Percentiles rank a stretch among this genome's conserved stretches.
phyloP scores from a whole-genome alignment of 1,284 basidiomycete species.

The Leccinum variabile region DNA sequence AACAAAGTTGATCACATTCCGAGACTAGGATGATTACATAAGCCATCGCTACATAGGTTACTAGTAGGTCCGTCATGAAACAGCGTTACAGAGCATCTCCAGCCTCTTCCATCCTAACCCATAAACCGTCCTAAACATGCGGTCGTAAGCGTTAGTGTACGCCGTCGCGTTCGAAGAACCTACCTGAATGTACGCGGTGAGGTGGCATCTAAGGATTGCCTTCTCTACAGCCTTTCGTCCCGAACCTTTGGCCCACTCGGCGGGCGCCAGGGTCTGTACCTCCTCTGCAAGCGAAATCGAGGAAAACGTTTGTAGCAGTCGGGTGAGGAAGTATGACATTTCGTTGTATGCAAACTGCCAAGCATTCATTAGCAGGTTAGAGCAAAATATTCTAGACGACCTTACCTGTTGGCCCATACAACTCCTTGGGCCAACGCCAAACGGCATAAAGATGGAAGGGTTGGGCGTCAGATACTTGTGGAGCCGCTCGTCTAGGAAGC shows the following conservation, averaged over 20 bases:
- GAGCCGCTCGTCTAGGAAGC: slow-evolving; percentile 38
- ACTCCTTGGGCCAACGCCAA: slow-evolving; percentile 47
- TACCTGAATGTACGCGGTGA: slow-evolving; percentile 52
- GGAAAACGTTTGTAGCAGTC: slow-evolving; percentile 42
- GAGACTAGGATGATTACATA: background rate
- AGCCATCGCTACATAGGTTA: background rate
- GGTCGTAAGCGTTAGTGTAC: background rate
- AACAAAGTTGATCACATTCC: background rate
- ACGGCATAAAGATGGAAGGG: slow-evolving; percentile 41
- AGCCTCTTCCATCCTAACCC: slow-evolving; percentile 22
- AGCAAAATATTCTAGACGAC: background rate
- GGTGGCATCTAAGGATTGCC: slow-evolving; percentile 38
- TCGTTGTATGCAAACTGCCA: slow-evolving; percentile 45
- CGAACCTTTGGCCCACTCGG: slow-evolving; percentile 27
- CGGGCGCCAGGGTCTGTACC: slow-evolving; percentile 38
- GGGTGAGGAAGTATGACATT: slow-evolving; percentile 41
- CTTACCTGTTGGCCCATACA: slow-evolving; percentile 47
- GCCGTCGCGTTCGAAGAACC: background rate
- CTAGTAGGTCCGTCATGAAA: background rate
- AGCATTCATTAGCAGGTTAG: background rate
- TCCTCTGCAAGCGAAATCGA: slow-evolving; percentile 38
- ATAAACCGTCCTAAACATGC: slow-evolving; percentile 16
- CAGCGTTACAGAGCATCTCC: background rate
- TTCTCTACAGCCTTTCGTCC: slow-evolving; percentile 33
- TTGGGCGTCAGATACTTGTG: slow-evolving; percentile 34